These are phyloP conservation scores for Apiospora saccharicola DNA, from an alignment of 2,329 filamentous ascomycete genomes.

Conservation along the genomic window DNA sequence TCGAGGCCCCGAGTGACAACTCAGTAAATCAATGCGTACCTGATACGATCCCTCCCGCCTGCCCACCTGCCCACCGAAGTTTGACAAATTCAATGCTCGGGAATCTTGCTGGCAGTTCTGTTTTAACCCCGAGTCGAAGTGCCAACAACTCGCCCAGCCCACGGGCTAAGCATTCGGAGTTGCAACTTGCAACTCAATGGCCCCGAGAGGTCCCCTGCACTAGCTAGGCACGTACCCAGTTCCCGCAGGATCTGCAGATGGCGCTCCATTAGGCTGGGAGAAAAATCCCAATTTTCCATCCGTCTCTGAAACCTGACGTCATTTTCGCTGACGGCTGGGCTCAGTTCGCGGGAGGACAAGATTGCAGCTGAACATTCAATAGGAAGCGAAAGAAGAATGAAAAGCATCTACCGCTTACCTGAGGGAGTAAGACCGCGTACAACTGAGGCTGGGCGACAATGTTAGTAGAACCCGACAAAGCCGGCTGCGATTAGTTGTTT, in stretches of 20 bases:
- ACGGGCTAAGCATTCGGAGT: constrained; percentile 11
- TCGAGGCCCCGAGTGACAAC: background rate
- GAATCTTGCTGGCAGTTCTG: background rate
- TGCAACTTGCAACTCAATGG: background rate
- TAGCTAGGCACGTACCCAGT: background rate
- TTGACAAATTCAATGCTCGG: background rate
- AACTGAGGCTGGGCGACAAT: too few relatives aligned
- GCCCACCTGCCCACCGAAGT: too few relatives aligned
- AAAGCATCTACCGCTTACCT: background rate
- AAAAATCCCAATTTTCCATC: constrained; percentile 10
- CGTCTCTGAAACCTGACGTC: background rate
- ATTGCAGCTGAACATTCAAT: too few relatives aligned
- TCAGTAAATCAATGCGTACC: too few relatives aligned
- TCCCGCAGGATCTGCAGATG: constrained; percentile 19
- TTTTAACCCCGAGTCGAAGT: background rate
- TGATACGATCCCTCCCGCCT: too few relatives aligned
- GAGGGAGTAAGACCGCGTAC: too few relatives aligned
- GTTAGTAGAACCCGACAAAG: background rate
- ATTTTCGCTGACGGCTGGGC: background rate
- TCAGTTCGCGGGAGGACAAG: background rate
- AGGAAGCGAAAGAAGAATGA: background rate
- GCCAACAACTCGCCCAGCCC: background rate
- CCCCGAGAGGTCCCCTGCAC: constrained; percentile 5
- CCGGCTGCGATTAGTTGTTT: background rate
- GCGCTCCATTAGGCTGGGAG: background rate